Evolutionary conservation across 768 basidiomycete species (phyloP).

Genomic region (Mycena polygramma): DNA sequence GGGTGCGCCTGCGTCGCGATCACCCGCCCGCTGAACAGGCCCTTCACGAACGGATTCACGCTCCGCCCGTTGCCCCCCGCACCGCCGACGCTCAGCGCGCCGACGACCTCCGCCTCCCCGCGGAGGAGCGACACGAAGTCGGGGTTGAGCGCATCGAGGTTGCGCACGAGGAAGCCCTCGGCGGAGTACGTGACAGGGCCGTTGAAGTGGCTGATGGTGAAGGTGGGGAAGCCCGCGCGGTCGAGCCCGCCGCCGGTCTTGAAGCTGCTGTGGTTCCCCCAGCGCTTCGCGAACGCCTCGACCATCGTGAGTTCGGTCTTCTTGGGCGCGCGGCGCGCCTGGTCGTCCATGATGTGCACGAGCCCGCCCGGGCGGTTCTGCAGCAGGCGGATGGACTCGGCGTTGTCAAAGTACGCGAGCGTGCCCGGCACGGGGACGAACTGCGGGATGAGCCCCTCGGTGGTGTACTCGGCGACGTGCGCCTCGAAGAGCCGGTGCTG

Average conservation of each 20-base stretch:
- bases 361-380: constrained; percentile 91
- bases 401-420: constrained; percentile 86
- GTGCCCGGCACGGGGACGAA: constrained; percentile 69
- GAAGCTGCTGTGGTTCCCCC: constrained; percentile 95
- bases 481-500: constrained; percentile 85
- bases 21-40: constrained; percentile 87
- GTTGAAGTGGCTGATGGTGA: constrained; percentile 93
- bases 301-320: constrained; percentile 96
- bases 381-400: constrained; percentile 88
- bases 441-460: constrained; percentile 78
- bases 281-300: constrained; percentile 93
- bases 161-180: constrained; percentile 90
- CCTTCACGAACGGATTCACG: constrained; percentile 93
- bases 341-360: constrained; percentile 98
- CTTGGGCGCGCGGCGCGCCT: constrained; percentile 86
- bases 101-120: constrained; percentile 71
- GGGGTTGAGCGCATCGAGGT: constrained; percentile 90
- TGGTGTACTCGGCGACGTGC: constrained; percentile 85
- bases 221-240: constrained; percentile 84
- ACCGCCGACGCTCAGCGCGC: background rate
- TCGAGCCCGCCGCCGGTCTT: constrained; percentile 80
- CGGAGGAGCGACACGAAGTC: constrained; percentile 93
- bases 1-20: constrained; percentile 96
- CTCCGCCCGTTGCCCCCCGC: constrained; percentile 58
- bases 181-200: constrained; percentile 93